phyloP scores from a whole-genome alignment of 2,329 filamentous ascomycete genomes.

The Colletotrichum scovillei region DNA sequence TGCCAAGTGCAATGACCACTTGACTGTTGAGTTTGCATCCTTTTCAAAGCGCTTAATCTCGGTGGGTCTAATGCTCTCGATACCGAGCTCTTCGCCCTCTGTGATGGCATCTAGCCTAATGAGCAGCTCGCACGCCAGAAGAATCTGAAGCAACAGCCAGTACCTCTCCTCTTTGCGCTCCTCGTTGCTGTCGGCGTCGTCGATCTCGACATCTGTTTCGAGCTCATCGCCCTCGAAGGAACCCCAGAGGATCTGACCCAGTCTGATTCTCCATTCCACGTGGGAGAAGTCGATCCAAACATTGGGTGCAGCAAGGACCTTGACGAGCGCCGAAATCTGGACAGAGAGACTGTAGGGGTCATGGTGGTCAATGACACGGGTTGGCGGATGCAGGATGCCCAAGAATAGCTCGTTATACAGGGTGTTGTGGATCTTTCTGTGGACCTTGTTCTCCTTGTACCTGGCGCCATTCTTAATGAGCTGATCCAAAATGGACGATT shows the following conservation, averaged over 20 bases:
- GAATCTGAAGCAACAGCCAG: slow-evolving; percentile 74
- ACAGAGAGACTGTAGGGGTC: slow-evolving; percentile 74
- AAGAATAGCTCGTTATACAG: slow-evolving; percentile 73
- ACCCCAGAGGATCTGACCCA: slow-evolving; percentile 79
- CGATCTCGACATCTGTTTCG: slow-evolving; percentile 64
- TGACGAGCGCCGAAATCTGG: slow-evolving; percentile 76
- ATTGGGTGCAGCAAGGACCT: slow-evolving; percentile 71
- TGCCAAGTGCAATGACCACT: slow-evolving; percentile 74
- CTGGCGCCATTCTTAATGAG: slow-evolving; percentile 66
- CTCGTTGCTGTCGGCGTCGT: slow-evolving; percentile 58
- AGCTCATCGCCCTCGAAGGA: slow-evolving; percentile 61
- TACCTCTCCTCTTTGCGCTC: slow-evolving; percentile 72
- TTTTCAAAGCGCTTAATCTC: slow-evolving; percentile 72
- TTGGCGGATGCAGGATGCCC: slow-evolving; percentile 68
- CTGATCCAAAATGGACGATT: slow-evolving; percentile 68
- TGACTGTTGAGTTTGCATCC: slow-evolving; percentile 70
- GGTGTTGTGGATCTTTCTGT: slow-evolving; percentile 56
- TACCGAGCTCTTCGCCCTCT: slow-evolving; percentile 66
- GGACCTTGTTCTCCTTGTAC: slow-evolving; percentile 64
- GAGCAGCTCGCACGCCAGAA: slow-evolving; percentile 74
- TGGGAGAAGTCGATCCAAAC: slow-evolving; percentile 81
- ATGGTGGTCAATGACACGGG: slow-evolving; percentile 64
- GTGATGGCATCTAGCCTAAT: slow-evolving; percentile 73
- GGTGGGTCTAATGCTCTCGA: slow-evolving; percentile 62
- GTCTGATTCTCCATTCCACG: slow-evolving; percentile 79